phyloP scores from a whole-genome alignment of 164 flowering plant genomes.

The Piper betle region DNA sequence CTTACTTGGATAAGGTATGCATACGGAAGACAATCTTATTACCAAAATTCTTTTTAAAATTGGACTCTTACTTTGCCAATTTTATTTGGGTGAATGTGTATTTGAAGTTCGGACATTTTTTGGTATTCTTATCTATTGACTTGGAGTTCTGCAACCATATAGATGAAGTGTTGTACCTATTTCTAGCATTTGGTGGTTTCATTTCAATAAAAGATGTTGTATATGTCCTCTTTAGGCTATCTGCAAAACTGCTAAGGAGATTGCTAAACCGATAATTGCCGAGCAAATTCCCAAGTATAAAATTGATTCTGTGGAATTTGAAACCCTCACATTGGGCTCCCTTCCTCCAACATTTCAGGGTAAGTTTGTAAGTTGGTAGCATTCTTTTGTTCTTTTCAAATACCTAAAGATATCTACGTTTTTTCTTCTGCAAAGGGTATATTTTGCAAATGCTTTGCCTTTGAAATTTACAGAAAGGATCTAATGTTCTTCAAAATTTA shows the following conservation, averaged over 20 bases:
- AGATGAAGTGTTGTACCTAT: background rate
- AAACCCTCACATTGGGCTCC: constrained; percentile 66
- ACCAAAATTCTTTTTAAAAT: background rate
- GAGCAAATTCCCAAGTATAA: constrained; percentile 91
- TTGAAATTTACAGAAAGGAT: background rate
- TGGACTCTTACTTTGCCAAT: no score
- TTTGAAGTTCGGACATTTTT: no score
- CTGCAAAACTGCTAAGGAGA: constrained; percentile 68
- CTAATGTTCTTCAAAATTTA: background rate
- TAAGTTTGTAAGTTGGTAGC: constrained; percentile 10
- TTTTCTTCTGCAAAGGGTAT: background rate
- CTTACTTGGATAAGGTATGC: constrained; percentile 81
- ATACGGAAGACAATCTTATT: background rate
- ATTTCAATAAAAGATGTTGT: background rate
- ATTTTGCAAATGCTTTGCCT: background rate
- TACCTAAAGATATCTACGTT: no score
- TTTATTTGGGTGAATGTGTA: no score
- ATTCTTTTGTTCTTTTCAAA: background rate
- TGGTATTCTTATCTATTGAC: no score
- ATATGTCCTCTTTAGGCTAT: constrained; percentile 45
- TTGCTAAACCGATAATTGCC: constrained; percentile 88
- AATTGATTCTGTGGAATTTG: constrained; percentile 87
- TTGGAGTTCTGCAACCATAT: background rate
- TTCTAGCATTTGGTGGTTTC: constrained; percentile 1
- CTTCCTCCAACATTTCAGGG: constrained; percentile 97